A percentile compares a stretch with the other conserved stretches of the same genome.
These are phyloP conservation scores for Irpex sp. DNA, from an alignment of 1,284 basidiomycete species.

Conservation along the genomic window DNA sequence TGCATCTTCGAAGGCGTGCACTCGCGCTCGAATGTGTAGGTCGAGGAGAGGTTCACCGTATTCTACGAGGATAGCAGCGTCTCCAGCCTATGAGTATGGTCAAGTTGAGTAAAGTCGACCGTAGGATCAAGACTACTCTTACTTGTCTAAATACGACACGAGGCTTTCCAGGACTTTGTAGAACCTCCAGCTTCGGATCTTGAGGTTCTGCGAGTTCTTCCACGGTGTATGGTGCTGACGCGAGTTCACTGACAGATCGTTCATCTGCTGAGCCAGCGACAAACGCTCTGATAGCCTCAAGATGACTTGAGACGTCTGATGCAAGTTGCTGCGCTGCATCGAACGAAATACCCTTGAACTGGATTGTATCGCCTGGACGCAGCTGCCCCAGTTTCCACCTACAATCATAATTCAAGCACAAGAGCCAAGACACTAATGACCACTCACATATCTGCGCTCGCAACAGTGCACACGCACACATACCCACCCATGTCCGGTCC, in stretches of 20 bases:
- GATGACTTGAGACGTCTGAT: conserved; percentile 16
- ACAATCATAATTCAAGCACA: background rate
- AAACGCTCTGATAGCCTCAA: background rate
- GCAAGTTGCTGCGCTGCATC: conserved; percentile 30
- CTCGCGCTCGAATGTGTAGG: conserved; percentile 45
- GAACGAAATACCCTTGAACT: conserved; percentile 47
- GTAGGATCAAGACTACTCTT: background rate
- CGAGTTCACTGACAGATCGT: no score
- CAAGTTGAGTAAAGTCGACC: background rate
- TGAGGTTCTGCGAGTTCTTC: background rate
- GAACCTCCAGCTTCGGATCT: conserved; percentile 34
- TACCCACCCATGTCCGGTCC: conserved; percentile 68
- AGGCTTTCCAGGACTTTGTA: conserved; percentile 22
- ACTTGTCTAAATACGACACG: conserved; percentile 45
- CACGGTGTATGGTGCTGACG: no score
- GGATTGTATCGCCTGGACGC: conserved; percentile 45
- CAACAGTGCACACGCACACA: conserved; percentile 51
- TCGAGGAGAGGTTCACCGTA: conserved; percentile 50
- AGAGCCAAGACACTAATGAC: background rate
- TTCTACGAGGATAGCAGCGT: conserved; percentile 57
- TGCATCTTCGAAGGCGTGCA: conserved; percentile 52
- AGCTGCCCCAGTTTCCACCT: conserved; percentile 68
- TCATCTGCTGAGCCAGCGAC: background rate
- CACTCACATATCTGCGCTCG: conserved; percentile 47
- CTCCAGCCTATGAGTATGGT: conserved; percentile 41